Conservation (phyloP, 225 moss, liverwort and hornwort species). For the Polytrichum commune region DNA sequence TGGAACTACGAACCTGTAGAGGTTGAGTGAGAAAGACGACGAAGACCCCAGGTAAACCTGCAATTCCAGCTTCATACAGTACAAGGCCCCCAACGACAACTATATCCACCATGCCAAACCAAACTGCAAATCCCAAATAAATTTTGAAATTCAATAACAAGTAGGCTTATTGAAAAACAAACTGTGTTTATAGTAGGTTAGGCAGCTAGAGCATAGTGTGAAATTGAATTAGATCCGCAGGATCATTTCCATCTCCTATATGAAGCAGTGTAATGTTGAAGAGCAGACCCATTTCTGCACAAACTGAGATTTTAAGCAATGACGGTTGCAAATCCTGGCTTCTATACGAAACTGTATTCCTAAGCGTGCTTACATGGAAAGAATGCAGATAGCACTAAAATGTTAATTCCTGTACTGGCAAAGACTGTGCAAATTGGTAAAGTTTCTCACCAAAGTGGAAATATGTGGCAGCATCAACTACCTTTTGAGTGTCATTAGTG, state of each 20-base stretch:
- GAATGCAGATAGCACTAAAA: background rate
- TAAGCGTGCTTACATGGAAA: background rate
- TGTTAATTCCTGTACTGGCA: background rate
- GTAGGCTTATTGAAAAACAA: too few species aligned
- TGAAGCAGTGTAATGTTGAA: too few species aligned
- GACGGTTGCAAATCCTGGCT: too few species aligned
- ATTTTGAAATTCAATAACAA: too few species aligned
- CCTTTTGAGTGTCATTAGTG: constrained; percentile 79
- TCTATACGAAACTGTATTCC: background rate
- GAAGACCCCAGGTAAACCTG: constrained; percentile 56
- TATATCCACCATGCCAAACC: constrained; percentile 50
- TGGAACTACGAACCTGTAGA: constrained; percentile 34
- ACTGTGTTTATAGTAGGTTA: too few species aligned
- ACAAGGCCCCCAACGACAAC: constrained; percentile 57
- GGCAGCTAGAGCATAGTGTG: too few species aligned
- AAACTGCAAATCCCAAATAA: constrained; percentile 30
- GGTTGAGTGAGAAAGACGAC: constrained; percentile 59
- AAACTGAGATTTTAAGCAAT: too few species aligned
- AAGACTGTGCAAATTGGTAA: background rate
- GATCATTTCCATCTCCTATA: too few species aligned
- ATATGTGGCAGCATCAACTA: constrained; percentile 51
- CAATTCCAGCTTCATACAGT: constrained; percentile 56
- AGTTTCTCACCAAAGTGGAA: constrained; percentile 47
- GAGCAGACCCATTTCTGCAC: too few species aligned
- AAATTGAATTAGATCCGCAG: too few species aligned